Evolutionary conservation across 805 yeast genomes (phyloP).

Genomic region (Ogataea naganishii): DNA sequence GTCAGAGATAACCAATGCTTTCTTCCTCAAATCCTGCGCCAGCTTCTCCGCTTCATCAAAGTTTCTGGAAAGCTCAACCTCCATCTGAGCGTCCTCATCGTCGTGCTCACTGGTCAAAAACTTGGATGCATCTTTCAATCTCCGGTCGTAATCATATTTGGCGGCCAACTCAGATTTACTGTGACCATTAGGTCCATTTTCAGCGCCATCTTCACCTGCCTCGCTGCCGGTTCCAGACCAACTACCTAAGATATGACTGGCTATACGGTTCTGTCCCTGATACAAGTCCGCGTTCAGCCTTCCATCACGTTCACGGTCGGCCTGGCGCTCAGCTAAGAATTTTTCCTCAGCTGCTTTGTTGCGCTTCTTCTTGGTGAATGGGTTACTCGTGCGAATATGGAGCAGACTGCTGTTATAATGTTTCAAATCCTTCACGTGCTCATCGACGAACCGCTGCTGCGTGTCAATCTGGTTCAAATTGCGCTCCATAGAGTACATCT

Average conservation of each 20-base stretch:
- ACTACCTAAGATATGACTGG: conserved; percentile 56
- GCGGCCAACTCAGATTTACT: conserved; percentile 21
- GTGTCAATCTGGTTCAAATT: conserved; percentile 70
- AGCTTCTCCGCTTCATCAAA: conserved; percentile 67
- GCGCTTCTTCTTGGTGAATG: conserved; percentile 78
- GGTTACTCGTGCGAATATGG: conserved; percentile 74
- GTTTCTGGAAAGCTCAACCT: conserved; percentile 76
- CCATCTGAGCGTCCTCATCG: conserved; percentile 88
- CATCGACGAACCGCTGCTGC: conserved; percentile 76
- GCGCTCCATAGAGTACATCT: conserved; percentile 71
- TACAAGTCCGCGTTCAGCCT: conserved; percentile 16
- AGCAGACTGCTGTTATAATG: conserved; percentile 75
- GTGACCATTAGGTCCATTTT: conserved; percentile 11
- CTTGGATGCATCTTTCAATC: conserved; percentile 50
- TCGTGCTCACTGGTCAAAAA: conserved; percentile 79
- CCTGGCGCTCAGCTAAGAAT: conserved; percentile 40
- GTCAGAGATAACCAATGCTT: conserved; percentile 64
- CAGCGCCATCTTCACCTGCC: conserved; percentile 23
- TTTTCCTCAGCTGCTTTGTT: conserved; percentile 65
- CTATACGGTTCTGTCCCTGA: conserved; percentile 17
- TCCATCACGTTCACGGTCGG: conserved; percentile 21
- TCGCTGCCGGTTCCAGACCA: conserved; percentile 52
- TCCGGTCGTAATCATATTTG: conserved; percentile 43
- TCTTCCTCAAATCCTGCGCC: conserved; percentile 59
- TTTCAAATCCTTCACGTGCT: conserved; percentile 70